Evolutionary conservation across 139 green algal genomes (phyloP), one percentile per base, ranked within the genome.

Genomic region (Eudorina sp.): DNA sequence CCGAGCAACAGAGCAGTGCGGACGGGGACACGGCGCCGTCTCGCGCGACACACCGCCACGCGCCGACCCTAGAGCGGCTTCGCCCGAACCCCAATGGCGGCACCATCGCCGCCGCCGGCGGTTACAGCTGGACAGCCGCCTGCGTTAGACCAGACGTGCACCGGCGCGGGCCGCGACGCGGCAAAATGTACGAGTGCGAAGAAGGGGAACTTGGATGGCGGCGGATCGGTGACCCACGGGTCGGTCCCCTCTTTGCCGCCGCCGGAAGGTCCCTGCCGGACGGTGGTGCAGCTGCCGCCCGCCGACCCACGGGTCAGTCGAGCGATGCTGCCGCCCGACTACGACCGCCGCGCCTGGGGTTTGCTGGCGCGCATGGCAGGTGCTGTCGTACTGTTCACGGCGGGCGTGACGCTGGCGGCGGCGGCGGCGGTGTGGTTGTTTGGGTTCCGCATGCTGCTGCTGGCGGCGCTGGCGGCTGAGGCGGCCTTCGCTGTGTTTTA

Each of bases 261-360:
- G 48, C 48, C 34, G 46, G 4, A n/a, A n/a, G n/a, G 5, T 7
- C 23, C 73, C 40, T 45, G 29, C 31, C 4, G 38, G 46, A 73
- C 77, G 38, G 31, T 84, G 8, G 53, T 84, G 3, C 77, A 84
- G 36, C 27, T 53, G 53, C 77, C 77, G 0, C 77, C 77, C 23
- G 77, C 79, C 13, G 79, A 85, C 79, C 40, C 41, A 51, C 38
- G 38, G 41, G 79, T 48, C 79, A 85, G 79, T 36, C 55, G 55
- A 27, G 79, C 79, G 40, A 4, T 25, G 14, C 60, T 85, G 23
- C 79, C 79, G 38, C 25, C 41, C 27, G 55, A 85, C 3, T 85
- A 85, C 60, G 58, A 85, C 79, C 8, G 23, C 25, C 79, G 79
- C 1, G 40, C 40, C 18, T 25, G 5, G 27, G 14, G 1, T 29